Conservation (phyloP, 345 rosid species). For the Cardamine resedifolia region DNA sequence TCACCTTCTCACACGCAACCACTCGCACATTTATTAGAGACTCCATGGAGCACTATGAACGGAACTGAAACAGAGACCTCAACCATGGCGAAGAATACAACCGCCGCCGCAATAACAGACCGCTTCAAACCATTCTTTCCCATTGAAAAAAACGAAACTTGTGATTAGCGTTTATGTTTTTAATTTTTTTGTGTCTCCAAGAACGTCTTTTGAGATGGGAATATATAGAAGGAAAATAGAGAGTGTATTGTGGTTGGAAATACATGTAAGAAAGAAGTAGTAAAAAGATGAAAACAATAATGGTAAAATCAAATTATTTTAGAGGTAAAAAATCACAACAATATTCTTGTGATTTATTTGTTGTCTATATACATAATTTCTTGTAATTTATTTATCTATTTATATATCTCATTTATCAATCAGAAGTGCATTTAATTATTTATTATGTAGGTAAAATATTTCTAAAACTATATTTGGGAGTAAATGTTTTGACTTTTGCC, state of each 20-base stretch:
- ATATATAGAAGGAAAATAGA: slow-evolving; percentile 23
- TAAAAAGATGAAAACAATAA: no score
- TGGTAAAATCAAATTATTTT: no score
- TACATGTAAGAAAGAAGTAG: no score
- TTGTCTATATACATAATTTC: no score
- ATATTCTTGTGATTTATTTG: no score
- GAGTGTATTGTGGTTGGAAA: slow-evolving; percentile 28
- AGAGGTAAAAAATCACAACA: no score
- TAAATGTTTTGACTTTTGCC: no score
- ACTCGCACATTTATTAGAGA: slow-evolving; percentile 55
- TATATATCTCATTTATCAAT: no score
- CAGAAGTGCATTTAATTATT: no score
- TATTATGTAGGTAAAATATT: no score
- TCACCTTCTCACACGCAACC: slow-evolving; percentile 81
- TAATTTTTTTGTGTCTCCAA: slow-evolving; percentile 15
- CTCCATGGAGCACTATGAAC: slow-evolving; percentile 74
- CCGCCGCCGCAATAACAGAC: slow-evolving; percentile 18
- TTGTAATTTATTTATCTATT: no score
- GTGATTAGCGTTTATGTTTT: slow-evolving; percentile 22
- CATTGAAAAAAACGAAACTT: slow-evolving; percentile 10
- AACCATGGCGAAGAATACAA: slow-evolving; percentile 27
- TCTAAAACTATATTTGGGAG: no score
- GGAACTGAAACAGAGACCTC: slow-evolving; percentile 57
- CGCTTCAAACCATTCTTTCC: slow-evolving; percentile 3
- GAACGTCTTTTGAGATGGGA: slow-evolving; percentile 26